Base-by-base conservation (phyloP, 768 basidiomycete genomes). In the Phlebiopsis flavidoalba region DNA sequence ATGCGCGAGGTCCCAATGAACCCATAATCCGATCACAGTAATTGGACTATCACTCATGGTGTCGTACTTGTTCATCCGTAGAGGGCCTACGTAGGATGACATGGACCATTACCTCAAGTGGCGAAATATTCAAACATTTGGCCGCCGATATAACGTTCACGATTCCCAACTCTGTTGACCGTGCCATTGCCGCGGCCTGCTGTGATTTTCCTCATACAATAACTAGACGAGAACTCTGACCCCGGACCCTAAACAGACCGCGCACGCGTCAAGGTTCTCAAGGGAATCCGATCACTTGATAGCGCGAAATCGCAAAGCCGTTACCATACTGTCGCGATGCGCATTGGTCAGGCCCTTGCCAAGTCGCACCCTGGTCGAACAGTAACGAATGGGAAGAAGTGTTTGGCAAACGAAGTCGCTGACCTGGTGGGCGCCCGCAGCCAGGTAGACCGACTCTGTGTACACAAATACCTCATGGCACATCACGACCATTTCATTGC, bases 251-350 rank as follows among this genome's bases (percentile, higher is more conserved):
- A 43, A 45, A 21, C 73, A 88, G 60, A 70, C 80, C 52, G 73
- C 75, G 91, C 92, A 2, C 80, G 93, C 2, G 78, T 91, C 3
- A 78, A 83, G 57, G 79, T 88, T 19, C 77, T 91, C 24, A 83
- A 79, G 65, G 76, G 74, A n/a, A 66, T 93, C 21, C 82, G 86
- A 19, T 71, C 76, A 5, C 68, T 91, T 22, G 78, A n/a, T n/a
- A 82, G 58, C 77, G 75, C 43, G 71, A 72, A 0, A 69, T 86
- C 6, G 83, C n/a, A 88, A 50, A 60, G 67, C 24, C 51, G 67
- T 22, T 64, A 71, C 53, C 72, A 80, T 63, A 59, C 80, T 49
- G 67, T 74, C 21, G 66, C 68, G 8, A 61, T 67, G 26, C 65
- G 67, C 21, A 71, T 75, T 50, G 52, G 60, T 10, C 55, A 60